Evolutionary conservation across 129 eudicot genomes (phyloP).

Genomic region (Logfia minima): DNA sequence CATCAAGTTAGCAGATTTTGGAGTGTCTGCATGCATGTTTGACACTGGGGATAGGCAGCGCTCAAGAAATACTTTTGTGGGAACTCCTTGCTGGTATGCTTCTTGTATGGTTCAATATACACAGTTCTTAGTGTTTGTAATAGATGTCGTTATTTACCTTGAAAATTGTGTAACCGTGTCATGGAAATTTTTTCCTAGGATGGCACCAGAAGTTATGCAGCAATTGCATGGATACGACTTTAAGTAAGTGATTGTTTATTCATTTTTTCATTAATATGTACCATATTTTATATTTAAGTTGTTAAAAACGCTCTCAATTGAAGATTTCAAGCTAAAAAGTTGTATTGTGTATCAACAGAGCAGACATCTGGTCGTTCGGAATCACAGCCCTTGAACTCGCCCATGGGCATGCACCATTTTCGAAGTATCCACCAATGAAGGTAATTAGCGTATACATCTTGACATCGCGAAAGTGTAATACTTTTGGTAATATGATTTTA

Average conservation of each 20-base stretch:
- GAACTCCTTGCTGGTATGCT: conserved; percentile 95
- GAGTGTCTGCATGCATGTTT: conserved; percentile 97
- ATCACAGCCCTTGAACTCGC: conserved; percentile 99
- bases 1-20: conserved; percentile 90
- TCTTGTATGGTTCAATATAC: not conserved
- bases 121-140: conserved; percentile 1
- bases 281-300: not conserved
- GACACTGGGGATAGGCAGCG: conserved; percentile 97
- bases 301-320: not conserved
- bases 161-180: conserved; percentile 25
- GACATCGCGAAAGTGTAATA: not conserved
- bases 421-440: conserved; percentile 99
- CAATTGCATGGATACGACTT: conserved; percentile 94
- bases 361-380: conserved; percentile 98
- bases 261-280: not conserved
- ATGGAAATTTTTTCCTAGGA: conserved; percentile 49
- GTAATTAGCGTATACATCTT: conserved; percentile 30
- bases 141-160: not conserved
- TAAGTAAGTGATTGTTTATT: conserved; percentile 55
- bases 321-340: conserved; percentile 11
- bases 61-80: conserved; percentile 91
- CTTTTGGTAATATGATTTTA: not conserved
- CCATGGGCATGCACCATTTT: conserved; percentile 98
- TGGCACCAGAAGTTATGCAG: conserved; percentile 99
- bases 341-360: conserved; percentile 57